Percentiles rank a stretch among this genome's conserved stretches.
These are phyloP conservation scores for Helminthosporium solani DNA, from an alignment of 2,329 filamentous ascomycete genomes.

Conservation along the genomic window DNA sequence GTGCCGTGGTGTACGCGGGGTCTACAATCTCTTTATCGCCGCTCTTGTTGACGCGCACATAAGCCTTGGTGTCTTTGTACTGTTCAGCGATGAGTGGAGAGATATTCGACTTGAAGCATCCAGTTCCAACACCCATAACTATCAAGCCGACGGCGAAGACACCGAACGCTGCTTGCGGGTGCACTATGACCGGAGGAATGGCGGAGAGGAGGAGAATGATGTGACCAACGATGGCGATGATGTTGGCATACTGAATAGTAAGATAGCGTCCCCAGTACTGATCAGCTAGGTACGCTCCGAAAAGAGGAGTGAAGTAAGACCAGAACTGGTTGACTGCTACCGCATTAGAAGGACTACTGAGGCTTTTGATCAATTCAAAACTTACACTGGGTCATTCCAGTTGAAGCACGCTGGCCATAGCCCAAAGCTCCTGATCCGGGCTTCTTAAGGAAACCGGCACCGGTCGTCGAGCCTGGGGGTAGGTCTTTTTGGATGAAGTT, in stretches of 20 bases:
- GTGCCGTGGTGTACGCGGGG: conserved; percentile 64
- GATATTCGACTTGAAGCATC: conserved; percentile 69
- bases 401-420: conserved; percentile 56
- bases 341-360: not conserved
- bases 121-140: conserved; percentile 65
- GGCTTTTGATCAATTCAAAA: not conserved
- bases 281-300: conserved; percentile 61
- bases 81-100: conserved; percentile 62
- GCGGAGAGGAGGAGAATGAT: conserved; percentile 58
- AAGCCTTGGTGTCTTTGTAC: conserved; percentile 35
- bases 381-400: conserved; percentile 50
- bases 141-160: conserved; percentile 60
- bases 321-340: conserved; percentile 53
- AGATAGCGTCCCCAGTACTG: conserved; percentile 62
- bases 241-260: conserved; percentile 58
- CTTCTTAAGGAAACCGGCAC: conserved; percentile 37
- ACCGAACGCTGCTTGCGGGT: conserved; percentile 52
- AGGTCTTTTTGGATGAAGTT: conserved; percentile 43
- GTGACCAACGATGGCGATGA: conserved; percentile 59
- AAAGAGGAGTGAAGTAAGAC: conserved; percentile 59
- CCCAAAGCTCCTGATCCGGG: conserved; percentile 51
- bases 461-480: conserved; percentile 35
- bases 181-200: conserved; percentile 53
- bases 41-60: conserved; percentile 30
- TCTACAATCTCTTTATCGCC: conserved; percentile 63